Evolutionary conservation across 441 rosid species (phyloP).

Genomic region (Metrosideros polymorpha): DNA sequence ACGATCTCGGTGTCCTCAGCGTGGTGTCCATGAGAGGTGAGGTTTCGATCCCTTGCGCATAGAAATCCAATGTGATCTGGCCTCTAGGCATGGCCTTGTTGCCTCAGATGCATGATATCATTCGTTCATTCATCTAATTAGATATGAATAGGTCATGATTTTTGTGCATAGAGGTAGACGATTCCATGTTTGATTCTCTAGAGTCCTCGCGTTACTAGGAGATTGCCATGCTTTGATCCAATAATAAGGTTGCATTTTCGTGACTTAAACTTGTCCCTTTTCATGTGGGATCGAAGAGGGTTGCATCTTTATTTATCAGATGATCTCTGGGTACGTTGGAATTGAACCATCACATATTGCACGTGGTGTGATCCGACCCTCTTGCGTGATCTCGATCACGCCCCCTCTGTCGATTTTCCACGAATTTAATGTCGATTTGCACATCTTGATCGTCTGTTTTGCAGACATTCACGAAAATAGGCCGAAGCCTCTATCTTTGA

Average conservation of each 20-base stretch:
- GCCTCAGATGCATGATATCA: background rate
- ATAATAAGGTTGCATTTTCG: background rate
- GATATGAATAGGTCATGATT: background rate
- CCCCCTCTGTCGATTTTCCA: background rate
- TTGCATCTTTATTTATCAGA: too few species aligned
- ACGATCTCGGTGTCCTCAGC: fast-evolving
- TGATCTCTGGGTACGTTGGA: too few species aligned
- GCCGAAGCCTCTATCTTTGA: background rate
- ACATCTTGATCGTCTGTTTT: background rate
- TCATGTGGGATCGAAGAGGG: too few species aligned
- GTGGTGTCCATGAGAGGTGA: too few species aligned
- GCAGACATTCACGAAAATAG: too few species aligned
- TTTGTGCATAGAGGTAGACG: background rate
- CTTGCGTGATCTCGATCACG: background rate
- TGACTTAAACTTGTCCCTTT: background rate
- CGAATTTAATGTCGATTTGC: too few species aligned
- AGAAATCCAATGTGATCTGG: background rate
- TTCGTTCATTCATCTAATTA: too few species aligned
- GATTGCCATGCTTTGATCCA: background rate
- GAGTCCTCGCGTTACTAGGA: background rate
- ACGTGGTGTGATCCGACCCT: too few species aligned
- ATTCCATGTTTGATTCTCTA: background rate
- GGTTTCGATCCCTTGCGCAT: too few species aligned
- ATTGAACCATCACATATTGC: too few species aligned
- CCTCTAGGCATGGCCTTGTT: background rate